Evolutionary conservation across 2,329 filamentous ascomycete species (phyloP), one percentile per base, ranked within the genome.

Genomic region (Aspergillus viridinutans): DNA sequence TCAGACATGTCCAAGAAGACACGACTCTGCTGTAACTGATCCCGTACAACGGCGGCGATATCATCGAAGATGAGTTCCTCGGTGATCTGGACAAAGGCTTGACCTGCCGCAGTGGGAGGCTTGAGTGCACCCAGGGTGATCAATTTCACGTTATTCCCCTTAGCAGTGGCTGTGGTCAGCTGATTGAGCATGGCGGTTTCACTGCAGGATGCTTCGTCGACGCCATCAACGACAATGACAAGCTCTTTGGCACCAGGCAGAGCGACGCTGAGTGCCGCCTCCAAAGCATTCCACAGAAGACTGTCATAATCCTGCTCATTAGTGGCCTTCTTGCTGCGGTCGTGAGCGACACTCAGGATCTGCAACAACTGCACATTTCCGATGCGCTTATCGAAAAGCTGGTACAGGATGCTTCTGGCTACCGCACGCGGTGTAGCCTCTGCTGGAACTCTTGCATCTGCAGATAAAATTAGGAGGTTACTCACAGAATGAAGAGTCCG

Each of bases 351-450:
- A 0, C 57, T 58, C 10, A 77, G 62, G 28, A 73, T 68, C n/a
- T 75, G 65, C 23, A 73, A 68, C 4, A 77, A 64, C 21, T 68
- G 64, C n/a, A 74, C 61, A 53, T 76, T 76, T 2, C 74, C 74
- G 51, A 76, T 75, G 42, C 74, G 69, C 56, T 70, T 72, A 28
- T 69, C 67, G 45, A 76, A 72, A 0, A 77, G 65, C 54, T 77
- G 74, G 49, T 56, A 64, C 17, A 77, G 66, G 21, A 77, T 70
- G 1, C 67, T 58, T 54, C 75, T 75, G 14, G 63, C 70, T 52
- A 76, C 64, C 3, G 72, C 70, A 12, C 65, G 62, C 2, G 69
- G 61, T 1, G 67, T 67, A 1, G 70, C 66, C 48, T 72, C 66
- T 1, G 66, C 68, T 0, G 72, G 67, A 5, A 75, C 64, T 45